Conservation (phyloP, 169 alveolate genomes). For the Plasmodium malariae region DNA sequence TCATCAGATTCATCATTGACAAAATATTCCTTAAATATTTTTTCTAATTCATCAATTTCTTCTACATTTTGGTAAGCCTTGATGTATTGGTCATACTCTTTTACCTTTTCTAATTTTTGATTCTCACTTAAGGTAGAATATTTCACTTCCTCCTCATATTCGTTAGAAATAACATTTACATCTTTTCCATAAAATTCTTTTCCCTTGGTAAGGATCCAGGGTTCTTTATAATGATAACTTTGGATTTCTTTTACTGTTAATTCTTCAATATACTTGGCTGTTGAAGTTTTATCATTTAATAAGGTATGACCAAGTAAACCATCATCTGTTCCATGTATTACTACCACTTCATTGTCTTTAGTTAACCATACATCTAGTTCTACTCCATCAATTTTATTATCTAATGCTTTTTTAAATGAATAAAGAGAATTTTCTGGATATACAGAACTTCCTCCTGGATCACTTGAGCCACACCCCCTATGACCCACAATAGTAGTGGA, state of each 20-base stretch:
- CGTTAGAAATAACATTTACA: neutral
- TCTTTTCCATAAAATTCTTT: neutral
- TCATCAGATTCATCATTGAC: neutral
- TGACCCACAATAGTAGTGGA: constrained; percentile 80
- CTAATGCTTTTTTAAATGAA: constrained; percentile 78
- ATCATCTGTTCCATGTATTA: constrained; percentile 82
- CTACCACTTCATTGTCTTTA: constrained; percentile 78
- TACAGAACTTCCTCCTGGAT: constrained; percentile 76
- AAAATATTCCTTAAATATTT: constrained; percentile 7
- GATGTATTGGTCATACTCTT: constrained; percentile 16
- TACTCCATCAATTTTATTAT: constrained; percentile 79
- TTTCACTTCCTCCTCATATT: neutral
- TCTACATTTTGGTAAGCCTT: constrained; percentile 29
- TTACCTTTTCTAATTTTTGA: constrained; percentile 18
- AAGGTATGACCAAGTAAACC: constrained; percentile 38
- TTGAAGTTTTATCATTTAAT: neutral
- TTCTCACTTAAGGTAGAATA: constrained; percentile 12
- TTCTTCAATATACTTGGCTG: constrained; percentile 45
- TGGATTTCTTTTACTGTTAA: constrained; percentile 52
- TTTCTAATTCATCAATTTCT: constrained; percentile 53
- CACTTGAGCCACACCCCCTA: constrained; percentile 86
- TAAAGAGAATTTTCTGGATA: constrained; percentile 82
- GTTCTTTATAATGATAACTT: constrained; percentile 47
- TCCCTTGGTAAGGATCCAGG: constrained; percentile 46
- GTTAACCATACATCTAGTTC: constrained; percentile 85